Percentiles rank a stretch among this genome's conserved stretches.
phyloP scores from a whole-genome alignment of 306 rosid species.

The Ceratonia siliqua region DNA sequence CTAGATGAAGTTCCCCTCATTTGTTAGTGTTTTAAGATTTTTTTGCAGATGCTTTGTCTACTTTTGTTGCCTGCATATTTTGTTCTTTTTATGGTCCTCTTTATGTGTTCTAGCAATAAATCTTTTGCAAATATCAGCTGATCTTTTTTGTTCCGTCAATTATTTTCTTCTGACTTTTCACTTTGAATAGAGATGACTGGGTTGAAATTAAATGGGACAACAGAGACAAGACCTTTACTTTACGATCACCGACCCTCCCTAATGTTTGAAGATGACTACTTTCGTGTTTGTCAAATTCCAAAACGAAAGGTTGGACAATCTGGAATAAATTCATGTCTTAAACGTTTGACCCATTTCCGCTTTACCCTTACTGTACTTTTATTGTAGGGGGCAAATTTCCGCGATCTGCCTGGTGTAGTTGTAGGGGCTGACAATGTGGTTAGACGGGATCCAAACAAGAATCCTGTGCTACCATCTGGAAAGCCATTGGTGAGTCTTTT shows the following conservation, averaged over 20 bases:
- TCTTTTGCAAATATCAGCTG: slow-evolving; percentile 26
- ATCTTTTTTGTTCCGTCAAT: not conserved
- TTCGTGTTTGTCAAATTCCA: slow-evolving; percentile 86
- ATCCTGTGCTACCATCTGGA: slow-evolving; percentile 72
- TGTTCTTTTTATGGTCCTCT: slow-evolving; percentile 7
- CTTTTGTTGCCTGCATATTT: slow-evolving; percentile 10
- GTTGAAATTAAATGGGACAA: slow-evolving; percentile 33
- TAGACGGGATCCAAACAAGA: slow-evolving; percentile 56
- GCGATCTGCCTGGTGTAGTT: slow-evolving; percentile 87
- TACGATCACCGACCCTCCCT: slow-evolving; percentile 68
- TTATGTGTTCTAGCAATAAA: slow-evolving; percentile 1
- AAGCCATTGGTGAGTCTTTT: slow-evolving; percentile 67
- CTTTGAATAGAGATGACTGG: slow-evolving; percentile 75
- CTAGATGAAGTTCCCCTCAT: slow-evolving; percentile 12
- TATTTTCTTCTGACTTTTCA: slow-evolving; percentile 3
- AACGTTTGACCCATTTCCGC: slow-evolving; percentile 31
- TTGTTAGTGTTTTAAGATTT: slow-evolving; percentile 5
- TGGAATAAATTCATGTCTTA: slow-evolving; percentile 14
- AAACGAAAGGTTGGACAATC: slow-evolving; percentile 69
- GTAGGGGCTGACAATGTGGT: slow-evolving; percentile 87
- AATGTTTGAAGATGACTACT: slow-evolving; percentile 65
- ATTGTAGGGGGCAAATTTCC: slow-evolving; percentile 88
- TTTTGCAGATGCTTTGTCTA: not conserved
- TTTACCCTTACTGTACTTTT: slow-evolving; percentile 16
- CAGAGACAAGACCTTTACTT: slow-evolving; percentile 36